These are phyloP conservation scores for Spongospora subterranea DNA, from an alignment of 208 protist species.

Conservation along the genomic window DNA sequence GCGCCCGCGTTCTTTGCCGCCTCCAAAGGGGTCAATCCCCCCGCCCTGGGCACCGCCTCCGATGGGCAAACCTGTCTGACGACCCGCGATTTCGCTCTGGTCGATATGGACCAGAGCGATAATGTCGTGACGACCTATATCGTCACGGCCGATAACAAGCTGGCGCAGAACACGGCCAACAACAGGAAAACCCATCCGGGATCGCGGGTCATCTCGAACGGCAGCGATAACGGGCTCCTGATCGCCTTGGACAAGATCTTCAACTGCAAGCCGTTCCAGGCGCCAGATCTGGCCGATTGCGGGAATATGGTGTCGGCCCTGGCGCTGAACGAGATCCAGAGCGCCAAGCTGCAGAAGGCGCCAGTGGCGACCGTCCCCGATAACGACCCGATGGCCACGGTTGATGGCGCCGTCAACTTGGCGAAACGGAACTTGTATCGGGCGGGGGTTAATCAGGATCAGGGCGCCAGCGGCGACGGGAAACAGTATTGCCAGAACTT, in stretches of 20 bases:
- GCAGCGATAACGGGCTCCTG: slow-evolving; percentile 31
- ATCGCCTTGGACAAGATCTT: neutral
- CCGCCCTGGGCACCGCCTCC: neutral
- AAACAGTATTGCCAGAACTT: slow-evolving; percentile 37
- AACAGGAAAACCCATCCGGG: neutral
- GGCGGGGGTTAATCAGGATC: slow-evolving; percentile 8
- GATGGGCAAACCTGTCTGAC: neutral
- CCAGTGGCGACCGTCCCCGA: slow-evolving; percentile 20
- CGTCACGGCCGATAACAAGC: neutral
- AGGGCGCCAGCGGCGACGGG: neutral
- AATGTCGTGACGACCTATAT: slow-evolving; percentile 30
- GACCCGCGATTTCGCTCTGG: slow-evolving; percentile 8
- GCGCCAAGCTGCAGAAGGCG: neutral
- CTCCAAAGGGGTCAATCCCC: neutral
- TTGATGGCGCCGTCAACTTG: neutral
- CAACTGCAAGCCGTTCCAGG: slow-evolving; percentile 1
- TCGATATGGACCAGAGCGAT: slow-evolving; percentile 44
- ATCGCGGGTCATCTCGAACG: slow-evolving; percentile 9
- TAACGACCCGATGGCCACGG: neutral
- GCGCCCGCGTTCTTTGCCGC: slow-evolving; percentile 33
- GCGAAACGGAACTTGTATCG: slow-evolving; percentile 28
- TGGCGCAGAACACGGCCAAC: slow-evolving; percentile 46
- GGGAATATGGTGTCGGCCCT: neutral
- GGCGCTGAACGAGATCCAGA: slow-evolving; percentile 33
- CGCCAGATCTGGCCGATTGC: neutral